Percentiles rank a stretch among this genome's conserved stretches.
These are phyloP conservation scores for Penicillium steckii DNA, from an alignment of 495 filamentous ascomycete genomes.

Conservation along the genomic window DNA sequence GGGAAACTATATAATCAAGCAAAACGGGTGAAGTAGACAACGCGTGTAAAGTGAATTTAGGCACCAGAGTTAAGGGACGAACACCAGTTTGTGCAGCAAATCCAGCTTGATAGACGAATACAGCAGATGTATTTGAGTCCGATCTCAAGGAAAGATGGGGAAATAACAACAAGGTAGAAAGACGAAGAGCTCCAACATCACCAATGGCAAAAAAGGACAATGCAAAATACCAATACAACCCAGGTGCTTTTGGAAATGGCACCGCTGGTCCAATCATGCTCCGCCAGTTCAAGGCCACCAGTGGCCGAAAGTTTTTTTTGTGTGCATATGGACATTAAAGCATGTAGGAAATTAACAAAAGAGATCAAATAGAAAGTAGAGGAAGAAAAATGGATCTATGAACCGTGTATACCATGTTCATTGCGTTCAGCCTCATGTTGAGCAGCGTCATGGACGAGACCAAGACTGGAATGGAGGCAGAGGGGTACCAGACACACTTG, in stretches of 20 bases:
- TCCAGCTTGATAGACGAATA: no score
- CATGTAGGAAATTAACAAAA: conserved; percentile 10
- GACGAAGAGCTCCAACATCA: background rate
- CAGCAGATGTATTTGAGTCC: no score
- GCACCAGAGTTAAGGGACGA: background rate
- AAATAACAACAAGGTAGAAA: background rate
- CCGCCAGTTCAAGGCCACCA: conserved; percentile 7
- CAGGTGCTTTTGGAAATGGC: background rate
- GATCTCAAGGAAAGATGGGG: background rate
- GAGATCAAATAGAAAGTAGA: conserved; percentile 4
- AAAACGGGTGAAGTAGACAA: background rate
- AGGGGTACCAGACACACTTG: conserved; percentile 15
- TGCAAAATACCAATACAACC: conserved; percentile 1
- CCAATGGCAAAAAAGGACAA: background rate
- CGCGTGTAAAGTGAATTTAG: background rate
- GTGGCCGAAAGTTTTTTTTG: conserved; percentile 15
- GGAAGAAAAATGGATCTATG: background rate
- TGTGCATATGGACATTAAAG: background rate
- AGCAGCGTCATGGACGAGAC: conserved; percentile 13
- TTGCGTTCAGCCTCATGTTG: no score
- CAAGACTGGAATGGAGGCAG: conserved; percentile 26
- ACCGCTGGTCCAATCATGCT: background rate
- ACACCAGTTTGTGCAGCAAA: background rate
- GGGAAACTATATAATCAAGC: background rate
- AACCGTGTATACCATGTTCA: background rate